phyloP scores from a whole-genome alignment of 2,329 filamentous ascomycete species.

The Nigrospora oryzae region DNA sequence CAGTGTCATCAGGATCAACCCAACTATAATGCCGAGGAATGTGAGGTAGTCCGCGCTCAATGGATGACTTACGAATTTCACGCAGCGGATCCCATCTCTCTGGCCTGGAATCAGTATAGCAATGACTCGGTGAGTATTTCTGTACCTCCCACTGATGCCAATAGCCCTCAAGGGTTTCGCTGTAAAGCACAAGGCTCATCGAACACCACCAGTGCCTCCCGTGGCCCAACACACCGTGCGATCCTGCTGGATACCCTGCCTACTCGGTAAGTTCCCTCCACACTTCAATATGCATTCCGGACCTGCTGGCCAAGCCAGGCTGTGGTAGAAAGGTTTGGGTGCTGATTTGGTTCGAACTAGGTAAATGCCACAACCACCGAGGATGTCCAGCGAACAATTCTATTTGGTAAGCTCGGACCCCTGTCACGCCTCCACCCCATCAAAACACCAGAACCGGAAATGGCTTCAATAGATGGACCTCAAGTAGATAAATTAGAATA shows the following conservation, averaged over 20 bases:
- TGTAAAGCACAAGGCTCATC: too few relatives aligned
- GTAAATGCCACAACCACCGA: constrained; percentile 26
- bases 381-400: neutral
- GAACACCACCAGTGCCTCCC: too few relatives aligned
- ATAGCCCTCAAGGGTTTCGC: too few relatives aligned
- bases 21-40: neutral
- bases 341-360: constrained; percentile 16
- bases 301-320: neutral
- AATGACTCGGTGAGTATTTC: neutral
- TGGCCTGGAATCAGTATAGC: neutral
- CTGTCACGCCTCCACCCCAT: too few relatives aligned
- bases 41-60: neutral
- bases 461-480: too few relatives aligned
- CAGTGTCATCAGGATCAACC: neutral
- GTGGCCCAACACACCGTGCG: too few relatives aligned
- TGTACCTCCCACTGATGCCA: neutral
- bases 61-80: neutral
- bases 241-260: too few relatives aligned
- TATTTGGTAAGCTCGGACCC: too few relatives aligned
- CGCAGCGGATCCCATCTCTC: neutral
- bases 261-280: too few relatives aligned
- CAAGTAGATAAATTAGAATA: too few relatives aligned
- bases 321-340: constrained; percentile 28
- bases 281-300: too few relatives aligned
- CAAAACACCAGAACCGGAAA: too few relatives aligned